Base-by-base conservation (phyloP, 108 stramenopile genomes). In the Pseudonitzschia pungens region DNA sequence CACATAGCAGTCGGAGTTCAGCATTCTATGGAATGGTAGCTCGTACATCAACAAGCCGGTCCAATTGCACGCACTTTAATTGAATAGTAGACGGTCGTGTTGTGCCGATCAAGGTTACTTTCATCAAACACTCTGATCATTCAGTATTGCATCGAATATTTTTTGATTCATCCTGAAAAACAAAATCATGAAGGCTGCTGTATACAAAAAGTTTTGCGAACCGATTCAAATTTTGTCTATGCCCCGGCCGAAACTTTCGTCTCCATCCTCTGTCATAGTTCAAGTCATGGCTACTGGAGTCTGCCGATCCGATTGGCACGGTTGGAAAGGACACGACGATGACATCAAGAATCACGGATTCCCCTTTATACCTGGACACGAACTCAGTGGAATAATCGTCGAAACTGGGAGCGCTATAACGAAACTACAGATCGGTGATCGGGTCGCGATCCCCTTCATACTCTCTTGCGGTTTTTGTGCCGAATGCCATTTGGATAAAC, bases 291-390 rank as follows among this genome's bases (percentile, higher is more conserved):
- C 92, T 10, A 90, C 89, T 2, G 91, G 91, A 24, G 88, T 92
- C 12, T 92, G 92, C 68, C 82, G 92, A 14, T 70, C 77, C 12
- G 92, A 92, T 70, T 90, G 89, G 87, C 92, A 92, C 65, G 92
- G 89, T 16, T 92, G 87, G 87, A 90, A 88, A 64, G 92, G 92
- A 31, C 89, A 92, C 56, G 92, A 92, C 68, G 79, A 55, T 24
- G 92, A 92, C 65, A 76, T 92, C 22, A 48, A 48, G 41, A 24
- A 71, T 9, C 78, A 81, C 53, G 89, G 92, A 43, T 69, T 88
- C 32, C 89, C 92, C 40, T 90, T 92, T 72, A 76, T 79, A 16
- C 92, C 92, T 0, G 92, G 92, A 20, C 92, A 92, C 73, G 92
- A 92, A 70, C 68, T 89, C 29, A 87, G 86, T 50, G 92, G 92